Base-by-base conservation (phyloP, 495 filamentous ascomycete genomes). In the Hypoxylon intermedium region DNA sequence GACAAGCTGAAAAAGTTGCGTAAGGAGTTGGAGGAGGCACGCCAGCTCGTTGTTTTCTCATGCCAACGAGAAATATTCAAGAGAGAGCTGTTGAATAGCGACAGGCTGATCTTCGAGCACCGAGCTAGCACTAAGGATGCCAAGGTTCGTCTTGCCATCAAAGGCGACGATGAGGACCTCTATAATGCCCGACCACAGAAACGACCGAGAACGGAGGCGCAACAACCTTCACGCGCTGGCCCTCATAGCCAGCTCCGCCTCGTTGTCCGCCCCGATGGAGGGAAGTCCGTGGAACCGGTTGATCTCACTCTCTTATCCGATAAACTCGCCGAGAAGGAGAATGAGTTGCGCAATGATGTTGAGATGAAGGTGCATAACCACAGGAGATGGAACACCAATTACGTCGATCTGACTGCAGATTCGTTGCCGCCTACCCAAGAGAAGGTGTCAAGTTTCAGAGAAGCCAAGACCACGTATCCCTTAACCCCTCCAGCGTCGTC, bases 1-100 rank as follows among this genome's bases (percentile, higher is more conserved):
- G 94, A 98, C 67, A 98, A 97, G 73, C 82, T 98, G 60, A 92
- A 92, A 77, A 89, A 89, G 66, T 79, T 98, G 62, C 85, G 94
- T 58, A 92, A 88, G 70, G 95, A 98, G 73, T 75, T 97, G 34
- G 95, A 98, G 77, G 89, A 93, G 59, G 91, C 89, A 47, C 87
- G 92, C 28, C 84, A 92, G 65, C 76, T 98, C 43, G 82, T 96
- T 53, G 77, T 85, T 23, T 77, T 91, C 68, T 86, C 94, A 47
- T 84, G 85, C 47, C 84, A 88, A 64, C 85, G 94, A 59, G 95
- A 98, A 69, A 67, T 87, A 33, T 82, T 87, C 49, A 90, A 90
- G 63, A 84, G 83, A 51, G 91, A 93, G 62, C 79, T 92, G 71
- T 81, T 97, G 53, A 82, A 79, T 30, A 76, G 85, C 23, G 91